Percentiles rank a stretch among this genome's conserved stretches.
Evolutionary conservation across 257 asterid genomes (phyloP).

Genomic region (Rubia yunnanensis): DNA sequence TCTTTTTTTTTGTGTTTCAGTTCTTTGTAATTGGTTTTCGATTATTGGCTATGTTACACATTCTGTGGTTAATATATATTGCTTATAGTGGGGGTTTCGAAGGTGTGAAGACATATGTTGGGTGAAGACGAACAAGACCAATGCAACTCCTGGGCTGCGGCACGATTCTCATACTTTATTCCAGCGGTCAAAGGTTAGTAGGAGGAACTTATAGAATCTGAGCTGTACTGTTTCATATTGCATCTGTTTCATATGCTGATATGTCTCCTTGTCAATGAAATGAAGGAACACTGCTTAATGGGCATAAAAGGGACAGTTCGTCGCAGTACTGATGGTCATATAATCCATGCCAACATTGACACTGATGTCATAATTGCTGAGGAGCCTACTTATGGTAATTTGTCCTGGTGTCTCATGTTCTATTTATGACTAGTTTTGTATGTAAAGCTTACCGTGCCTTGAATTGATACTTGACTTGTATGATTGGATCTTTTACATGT

Average conservation of each 20-base stretch:
- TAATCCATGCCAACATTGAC: conserved; percentile 98
- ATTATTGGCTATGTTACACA: background rate
- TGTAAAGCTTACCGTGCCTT: background rate
- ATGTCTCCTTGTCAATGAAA: conserved; percentile 14
- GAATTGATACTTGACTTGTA: background rate
- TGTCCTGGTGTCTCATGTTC: no score
- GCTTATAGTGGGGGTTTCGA: conserved; percentile 93
- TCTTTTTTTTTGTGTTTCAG: background rate
- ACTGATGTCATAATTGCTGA: conserved; percentile 98
- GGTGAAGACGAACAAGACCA: conserved; percentile 94
- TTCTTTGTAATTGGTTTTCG: background rate
- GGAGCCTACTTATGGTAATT: conserved; percentile 93
- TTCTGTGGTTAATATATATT: conserved; percentile 12
- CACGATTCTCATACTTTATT: conserved; percentile 95
- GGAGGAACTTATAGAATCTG: conserved; percentile 4
- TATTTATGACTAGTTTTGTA: background rate
- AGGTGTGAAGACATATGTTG: conserved; percentile 99
- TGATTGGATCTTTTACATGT: background rate
- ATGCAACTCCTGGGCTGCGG: conserved; percentile 91
- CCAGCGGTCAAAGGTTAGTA: conserved; percentile 85
- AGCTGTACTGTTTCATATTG: conserved; percentile 2
- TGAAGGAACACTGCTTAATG: conserved; percentile 96
- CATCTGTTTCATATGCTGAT: conserved; percentile 3
- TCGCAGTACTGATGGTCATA: conserved; percentile 98
- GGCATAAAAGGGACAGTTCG: conserved; percentile 98